Conservation (phyloP, 2,329 filamentous ascomycete genomes). For the Cercospora berteroae region DNA sequence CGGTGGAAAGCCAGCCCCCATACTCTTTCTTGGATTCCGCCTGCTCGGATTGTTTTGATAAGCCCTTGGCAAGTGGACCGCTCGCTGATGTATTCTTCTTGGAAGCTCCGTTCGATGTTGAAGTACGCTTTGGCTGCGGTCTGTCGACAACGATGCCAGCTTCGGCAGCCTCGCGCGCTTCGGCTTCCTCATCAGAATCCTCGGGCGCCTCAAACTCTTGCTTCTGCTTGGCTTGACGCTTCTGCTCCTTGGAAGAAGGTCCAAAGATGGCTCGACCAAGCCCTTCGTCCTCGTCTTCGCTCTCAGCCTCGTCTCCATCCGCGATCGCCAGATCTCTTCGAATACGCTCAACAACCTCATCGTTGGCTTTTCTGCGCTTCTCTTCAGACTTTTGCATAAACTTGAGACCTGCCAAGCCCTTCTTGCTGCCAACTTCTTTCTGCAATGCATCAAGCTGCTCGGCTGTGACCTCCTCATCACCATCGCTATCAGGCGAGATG, state of each 20-base stretch:
- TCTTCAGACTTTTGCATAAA: conserved; percentile 94
- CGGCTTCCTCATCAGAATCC: conserved; percentile 48
- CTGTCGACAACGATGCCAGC: conserved; percentile 41
- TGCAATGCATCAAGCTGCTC: conserved; percentile 47
- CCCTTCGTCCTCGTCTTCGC: conserved; percentile 52
- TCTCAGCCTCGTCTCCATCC: conserved; percentile 59
- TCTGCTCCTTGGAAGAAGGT: conserved; percentile 41
- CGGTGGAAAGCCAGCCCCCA: conserved; percentile 27
- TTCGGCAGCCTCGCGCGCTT: conserved; percentile 29
- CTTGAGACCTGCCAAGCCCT: conserved; percentile 72
- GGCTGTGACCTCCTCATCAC: conserved; percentile 57
- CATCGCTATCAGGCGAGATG: conserved; percentile 52
- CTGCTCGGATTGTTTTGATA: conserved; percentile 12
- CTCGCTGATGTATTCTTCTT: conserved; percentile 32
- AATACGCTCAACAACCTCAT: conserved; percentile 60
- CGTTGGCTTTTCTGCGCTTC: conserved; percentile 72
- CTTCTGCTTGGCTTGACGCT: conserved; percentile 39
- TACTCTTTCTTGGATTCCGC: conserved; percentile 9
- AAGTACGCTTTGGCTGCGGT: conserved; percentile 19
- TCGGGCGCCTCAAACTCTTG: conserved; percentile 63
- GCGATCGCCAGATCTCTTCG: conserved; percentile 66
- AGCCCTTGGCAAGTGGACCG: conserved; percentile 29
- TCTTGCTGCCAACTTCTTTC: conserved; percentile 47
- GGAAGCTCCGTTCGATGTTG: conserved; percentile 23
- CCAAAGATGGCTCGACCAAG: conserved; percentile 72